Conservation (phyloP, 1,284 basidiomycete species). For the Ceratobasidium sp. region DNA sequence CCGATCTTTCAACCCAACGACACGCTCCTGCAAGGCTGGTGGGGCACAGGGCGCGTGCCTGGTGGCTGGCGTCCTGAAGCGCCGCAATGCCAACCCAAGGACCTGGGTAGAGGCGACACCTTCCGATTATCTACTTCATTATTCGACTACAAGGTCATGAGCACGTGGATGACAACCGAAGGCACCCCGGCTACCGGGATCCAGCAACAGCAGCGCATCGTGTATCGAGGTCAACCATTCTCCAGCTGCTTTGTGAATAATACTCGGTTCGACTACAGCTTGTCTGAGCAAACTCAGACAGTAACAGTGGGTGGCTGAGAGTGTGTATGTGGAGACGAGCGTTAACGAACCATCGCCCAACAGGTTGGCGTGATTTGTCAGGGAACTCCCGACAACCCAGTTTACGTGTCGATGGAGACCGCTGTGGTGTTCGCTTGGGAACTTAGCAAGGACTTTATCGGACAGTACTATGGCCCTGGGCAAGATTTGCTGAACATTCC, state of each 20-base stretch:
- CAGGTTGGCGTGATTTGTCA: conserved; percentile 32
- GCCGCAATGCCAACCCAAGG: conserved; percentile 12
- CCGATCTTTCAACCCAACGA: neutral
- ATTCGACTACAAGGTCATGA: neutral
- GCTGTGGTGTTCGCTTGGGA: neutral
- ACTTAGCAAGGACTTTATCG: conserved; percentile 23
- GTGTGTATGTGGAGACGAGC: neutral
- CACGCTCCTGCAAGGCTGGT: conserved; percentile 4
- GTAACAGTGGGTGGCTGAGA: conserved; percentile 5
- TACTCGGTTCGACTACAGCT: conserved; percentile 22
- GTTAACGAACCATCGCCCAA: neutral
- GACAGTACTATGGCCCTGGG: conserved; percentile 28
- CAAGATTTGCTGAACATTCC: neutral
- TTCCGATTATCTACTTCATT: conserved; percentile 6
- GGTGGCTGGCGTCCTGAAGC: neutral
- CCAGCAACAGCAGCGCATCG: conserved; percentile 10
- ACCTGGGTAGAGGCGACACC: conserved; percentile 8
- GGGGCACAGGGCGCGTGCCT: neutral
- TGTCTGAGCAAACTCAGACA: conserved; percentile 13
- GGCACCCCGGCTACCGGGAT: neutral
- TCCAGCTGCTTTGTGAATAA: conserved; percentile 18
- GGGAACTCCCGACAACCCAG: neutral
- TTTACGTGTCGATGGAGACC: conserved; percentile 22
- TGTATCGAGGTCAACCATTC: no score
- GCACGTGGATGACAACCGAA: conserved; percentile 7